Evolutionary conservation across 345 rosid genomes (phyloP).

Genomic region (Pseudoturritis turrita): DNA sequence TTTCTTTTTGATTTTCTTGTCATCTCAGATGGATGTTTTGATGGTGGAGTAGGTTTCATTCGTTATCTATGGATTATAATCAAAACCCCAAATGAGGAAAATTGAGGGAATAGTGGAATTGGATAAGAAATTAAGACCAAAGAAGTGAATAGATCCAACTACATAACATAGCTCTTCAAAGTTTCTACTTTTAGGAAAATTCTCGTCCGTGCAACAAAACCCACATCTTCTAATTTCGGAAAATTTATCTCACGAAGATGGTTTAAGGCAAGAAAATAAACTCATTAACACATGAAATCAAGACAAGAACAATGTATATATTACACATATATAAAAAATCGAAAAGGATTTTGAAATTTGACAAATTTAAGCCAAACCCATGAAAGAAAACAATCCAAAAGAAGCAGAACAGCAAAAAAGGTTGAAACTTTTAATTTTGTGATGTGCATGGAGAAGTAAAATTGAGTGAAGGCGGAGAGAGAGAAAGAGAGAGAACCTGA

Average conservation of each 20-base stretch:
- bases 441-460: slow-evolving; percentile 4
- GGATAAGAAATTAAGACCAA: slow-evolving; percentile 12
- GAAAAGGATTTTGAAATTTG: slow-evolving; percentile 14
- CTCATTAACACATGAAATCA: slow-evolving; percentile 25
- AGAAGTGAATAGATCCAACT: slow-evolving; percentile 8
- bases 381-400: not conserved
- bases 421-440: not conserved
- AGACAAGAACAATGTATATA: not conserved
- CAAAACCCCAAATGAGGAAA: slow-evolving; percentile 57
- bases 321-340: not conserved
- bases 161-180: slow-evolving; percentile 18
- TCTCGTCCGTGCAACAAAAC: slow-evolving; percentile 16
- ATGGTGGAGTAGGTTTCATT: slow-evolving; percentile 26
- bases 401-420: not conserved
- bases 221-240: not conserved
- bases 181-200: slow-evolving; percentile 46
- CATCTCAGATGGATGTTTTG: slow-evolving; percentile 8
- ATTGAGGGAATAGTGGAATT: slow-evolving; percentile 13
- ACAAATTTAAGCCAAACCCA: slow-evolving; percentile 13
- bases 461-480: not conserved
- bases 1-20: slow-evolving; percentile 18
- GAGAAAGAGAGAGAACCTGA: slow-evolving; percentile 51
- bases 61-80: slow-evolving; percentile 13
- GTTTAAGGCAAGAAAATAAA: not conserved
- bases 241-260: not conserved